A percentile compares a stretch with the other conserved stretches of the same genome.
phyloP scores from a whole-genome alignment of 2,329 filamentous ascomycete species.

The Venturia aucupariae region DNA sequence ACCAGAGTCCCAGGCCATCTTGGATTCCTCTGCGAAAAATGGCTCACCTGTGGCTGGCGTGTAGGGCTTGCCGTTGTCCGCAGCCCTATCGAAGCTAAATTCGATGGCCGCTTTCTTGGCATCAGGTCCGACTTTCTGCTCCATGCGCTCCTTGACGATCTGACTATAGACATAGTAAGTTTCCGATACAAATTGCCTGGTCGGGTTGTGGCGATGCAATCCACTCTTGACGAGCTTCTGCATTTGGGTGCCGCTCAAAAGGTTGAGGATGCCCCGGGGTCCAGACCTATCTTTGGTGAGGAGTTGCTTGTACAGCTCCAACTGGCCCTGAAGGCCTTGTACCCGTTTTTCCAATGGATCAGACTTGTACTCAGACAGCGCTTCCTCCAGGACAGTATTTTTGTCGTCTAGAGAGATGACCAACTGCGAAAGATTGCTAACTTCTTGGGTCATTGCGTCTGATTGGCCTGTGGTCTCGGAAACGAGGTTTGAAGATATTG shows the following conservation, averaged over 20 bases:
- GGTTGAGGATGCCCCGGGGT: background rate
- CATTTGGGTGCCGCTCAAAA: background rate
- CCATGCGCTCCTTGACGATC: background rate
- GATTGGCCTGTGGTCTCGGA: background rate
- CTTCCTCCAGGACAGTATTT: background rate
- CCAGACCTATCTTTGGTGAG: background rate
- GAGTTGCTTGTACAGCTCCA: conserved; percentile 1
- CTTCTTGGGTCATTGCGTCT: background rate
- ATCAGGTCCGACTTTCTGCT: background rate
- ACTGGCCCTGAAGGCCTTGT: background rate
- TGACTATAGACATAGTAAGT: background rate
- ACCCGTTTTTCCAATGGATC: background rate
- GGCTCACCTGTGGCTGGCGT: background rate
- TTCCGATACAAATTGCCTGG: background rate
- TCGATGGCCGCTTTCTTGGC: background rate
- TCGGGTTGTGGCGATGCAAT: background rate
- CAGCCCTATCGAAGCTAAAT: background rate
- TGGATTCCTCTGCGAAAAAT: background rate
- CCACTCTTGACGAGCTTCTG: conserved; percentile 1
- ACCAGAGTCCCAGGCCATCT: background rate
- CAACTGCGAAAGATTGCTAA: background rate
- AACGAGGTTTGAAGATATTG: background rate
- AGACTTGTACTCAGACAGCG: background rate
- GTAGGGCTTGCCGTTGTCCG: background rate
- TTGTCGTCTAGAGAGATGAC: background rate